A percentile compares a stretch with the other conserved stretches of the same genome.
phyloP scores from a whole-genome alignment of 1,139 yeast genomes.

The Geotrichum macrosporum region DNA sequence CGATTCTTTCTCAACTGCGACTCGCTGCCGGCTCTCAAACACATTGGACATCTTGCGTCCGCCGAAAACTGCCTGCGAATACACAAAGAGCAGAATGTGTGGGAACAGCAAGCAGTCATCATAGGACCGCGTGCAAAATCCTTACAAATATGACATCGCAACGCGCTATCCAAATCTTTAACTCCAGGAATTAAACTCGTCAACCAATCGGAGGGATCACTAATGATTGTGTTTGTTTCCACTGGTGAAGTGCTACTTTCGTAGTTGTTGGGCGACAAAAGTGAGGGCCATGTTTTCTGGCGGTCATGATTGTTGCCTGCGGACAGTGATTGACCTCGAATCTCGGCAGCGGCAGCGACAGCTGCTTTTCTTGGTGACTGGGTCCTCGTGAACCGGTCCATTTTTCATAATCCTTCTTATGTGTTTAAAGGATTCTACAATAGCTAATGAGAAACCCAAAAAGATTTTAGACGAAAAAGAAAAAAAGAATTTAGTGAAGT shows the following conservation, averaged over 20 bases:
- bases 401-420: no score
- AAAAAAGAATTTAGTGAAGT: no score
- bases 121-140: slow-evolving; percentile 81
- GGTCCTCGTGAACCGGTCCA: no score
- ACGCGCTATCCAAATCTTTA: slow-evolving; percentile 59
- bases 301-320: no score
- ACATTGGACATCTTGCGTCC: slow-evolving; percentile 70
- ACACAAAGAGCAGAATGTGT: slow-evolving; percentile 87
- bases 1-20: slow-evolving; percentile 65
- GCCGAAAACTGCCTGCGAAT: slow-evolving; percentile 64
- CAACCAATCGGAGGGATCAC: slow-evolving; percentile 73
- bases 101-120: slow-evolving; percentile 65
- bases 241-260: no score
- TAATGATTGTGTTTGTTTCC: slow-evolving; percentile 37
- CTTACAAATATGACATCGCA: slow-evolving; percentile 89
- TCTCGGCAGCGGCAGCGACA: no score
- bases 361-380: no score
- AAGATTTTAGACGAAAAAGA: no score
- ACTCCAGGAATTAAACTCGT: slow-evolving; percentile 52
- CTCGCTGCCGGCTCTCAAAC: slow-evolving; percentile 64
- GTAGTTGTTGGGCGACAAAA: slow-evolving; percentile 5
- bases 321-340: no score
- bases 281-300: not conserved
- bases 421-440: no score
- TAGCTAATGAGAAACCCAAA: no score